These are phyloP conservation scores for Coemansia sp. DNA, from an alignment of 192 early-diverging fungal species.

Conservation along the genomic window DNA sequence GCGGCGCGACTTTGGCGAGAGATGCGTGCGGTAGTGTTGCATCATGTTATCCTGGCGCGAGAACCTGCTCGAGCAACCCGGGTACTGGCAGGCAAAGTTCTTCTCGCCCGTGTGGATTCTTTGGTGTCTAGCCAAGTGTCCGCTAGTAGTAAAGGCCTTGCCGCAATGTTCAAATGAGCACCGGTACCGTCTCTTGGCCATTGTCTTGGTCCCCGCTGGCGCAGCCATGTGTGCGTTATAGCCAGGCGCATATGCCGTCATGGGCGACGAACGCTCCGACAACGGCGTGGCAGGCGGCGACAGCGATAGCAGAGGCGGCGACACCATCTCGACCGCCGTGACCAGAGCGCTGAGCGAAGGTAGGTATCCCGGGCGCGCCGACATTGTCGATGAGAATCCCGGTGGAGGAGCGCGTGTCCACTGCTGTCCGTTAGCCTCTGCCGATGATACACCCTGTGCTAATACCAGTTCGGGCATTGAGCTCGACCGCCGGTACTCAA, in stretches of 20 bases:
- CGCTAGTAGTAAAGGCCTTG: conserved; percentile 84
- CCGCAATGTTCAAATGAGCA: conserved; percentile 68
- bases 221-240: conserved; percentile 8
- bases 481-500: conserved; percentile 38
- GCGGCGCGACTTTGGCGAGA: conserved; percentile 69
- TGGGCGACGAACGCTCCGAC: conserved; percentile 1
- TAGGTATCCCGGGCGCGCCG: conserved; percentile 27
- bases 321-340: conserved; percentile 33
- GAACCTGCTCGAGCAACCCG: conserved; percentile 70
- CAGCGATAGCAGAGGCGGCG: conserved; percentile 10
- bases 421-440: conserved; percentile 25
- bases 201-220: conserved; percentile 28
- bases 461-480: conserved; percentile 36
- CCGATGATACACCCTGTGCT: conserved; percentile 14
- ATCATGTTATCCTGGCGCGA: conserved; percentile 85
- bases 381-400: conserved; percentile 16
- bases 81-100: conserved; percentile 70
- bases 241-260: conserved; percentile 20
- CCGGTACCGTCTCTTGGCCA: conserved; percentile 72
- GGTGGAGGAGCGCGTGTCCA: conserved; percentile 1
- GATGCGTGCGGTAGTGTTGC: conserved; percentile 82
- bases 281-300: conserved; percentile 54
- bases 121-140: conserved; percentile 80
- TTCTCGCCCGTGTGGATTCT: conserved; percentile 84
- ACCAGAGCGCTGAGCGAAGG: conserved; percentile 47